Evolutionary conservation across 2,329 filamentous ascomycete species (phyloP).

Genomic region (Xylariaceae sp.): DNA sequence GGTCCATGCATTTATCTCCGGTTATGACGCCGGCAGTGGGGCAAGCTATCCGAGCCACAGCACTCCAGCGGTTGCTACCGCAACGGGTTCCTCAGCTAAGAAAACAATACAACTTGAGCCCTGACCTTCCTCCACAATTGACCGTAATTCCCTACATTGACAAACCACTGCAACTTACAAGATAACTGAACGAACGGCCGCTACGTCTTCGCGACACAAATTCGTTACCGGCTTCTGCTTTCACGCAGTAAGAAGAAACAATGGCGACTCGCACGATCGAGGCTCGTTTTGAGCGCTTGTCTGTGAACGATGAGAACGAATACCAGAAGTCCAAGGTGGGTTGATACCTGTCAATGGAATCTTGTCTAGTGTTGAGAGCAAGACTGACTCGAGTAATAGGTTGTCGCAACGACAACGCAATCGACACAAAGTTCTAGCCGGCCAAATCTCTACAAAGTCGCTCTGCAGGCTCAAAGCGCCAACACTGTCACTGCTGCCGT

Average conservation of each 20-base stretch:
- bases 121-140: neutral
- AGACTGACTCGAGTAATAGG: constrained; percentile 51
- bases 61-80: constrained; percentile 11
- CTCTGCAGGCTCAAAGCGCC: constrained; percentile 78
- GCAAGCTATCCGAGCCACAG: neutral
- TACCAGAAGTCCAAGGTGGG: constrained; percentile 76
- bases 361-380: constrained; percentile 18
- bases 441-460: constrained; percentile 84
- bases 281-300: constrained; percentile 86
- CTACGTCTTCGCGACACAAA: neutral
- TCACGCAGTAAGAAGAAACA: neutral
- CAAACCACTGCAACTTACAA: neutral
- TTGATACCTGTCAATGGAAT: constrained; percentile 45
- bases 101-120: constrained; percentile 23
- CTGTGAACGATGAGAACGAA: constrained; percentile 88
- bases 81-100: constrained; percentile 4
- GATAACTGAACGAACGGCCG: too few species aligned
- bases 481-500: constrained; percentile 66
- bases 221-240: neutral
- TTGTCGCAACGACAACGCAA: constrained; percentile 51
- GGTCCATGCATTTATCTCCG: too few species aligned
- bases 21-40: neutral
- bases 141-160: neutral
- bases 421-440: constrained; percentile 63
- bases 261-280: constrained; percentile 83